Percentiles rank a stretch among this genome's conserved stretches.
Conservation (phyloP, 371 early-diverging fungal species). For the Phascolomyces articulosus region DNA sequence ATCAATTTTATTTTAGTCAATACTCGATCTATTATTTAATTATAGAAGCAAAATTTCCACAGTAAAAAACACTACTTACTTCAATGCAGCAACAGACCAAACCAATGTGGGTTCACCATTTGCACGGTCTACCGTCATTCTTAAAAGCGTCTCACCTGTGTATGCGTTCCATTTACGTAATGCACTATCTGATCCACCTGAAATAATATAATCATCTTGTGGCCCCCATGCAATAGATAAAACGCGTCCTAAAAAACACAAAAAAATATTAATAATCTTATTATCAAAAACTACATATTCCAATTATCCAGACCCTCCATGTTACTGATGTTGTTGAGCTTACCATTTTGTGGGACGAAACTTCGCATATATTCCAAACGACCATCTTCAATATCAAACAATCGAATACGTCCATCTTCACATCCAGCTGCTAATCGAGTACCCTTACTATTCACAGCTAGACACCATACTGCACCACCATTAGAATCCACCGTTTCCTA, state of each 20-base stretch:
- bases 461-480: conserved; percentile 95
- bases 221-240: conserved; percentile 87
- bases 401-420: conserved; percentile 90
- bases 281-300: no score
- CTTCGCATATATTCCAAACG: conserved; percentile 68
- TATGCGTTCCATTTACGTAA: conserved; percentile 76
- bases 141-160: conserved; percentile 59
- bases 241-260: conserved; percentile 65
- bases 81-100: conserved; percentile 59
- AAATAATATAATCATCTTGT: conserved; percentile 71
- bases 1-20: background rate
- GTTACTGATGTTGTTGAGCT: no score
- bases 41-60: no score
- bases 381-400: conserved; percentile 82
- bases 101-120: conserved; percentile 63
- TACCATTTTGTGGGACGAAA: conserved; percentile 72
- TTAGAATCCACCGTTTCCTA: conserved; percentile 68
- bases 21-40: no score
- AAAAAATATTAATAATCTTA: no score
- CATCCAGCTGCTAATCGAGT: conserved; percentile 88
- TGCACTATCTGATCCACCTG: conserved; percentile 85
- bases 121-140: conserved; percentile 77
- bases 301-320: no score
- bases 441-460: conserved; percentile 79
- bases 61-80: conserved; percentile 45